Percentiles rank a stretch among this genome's conserved stretches.
Conservation (phyloP, 441 rosid genomes). For the Omphalea diandra region DNA sequence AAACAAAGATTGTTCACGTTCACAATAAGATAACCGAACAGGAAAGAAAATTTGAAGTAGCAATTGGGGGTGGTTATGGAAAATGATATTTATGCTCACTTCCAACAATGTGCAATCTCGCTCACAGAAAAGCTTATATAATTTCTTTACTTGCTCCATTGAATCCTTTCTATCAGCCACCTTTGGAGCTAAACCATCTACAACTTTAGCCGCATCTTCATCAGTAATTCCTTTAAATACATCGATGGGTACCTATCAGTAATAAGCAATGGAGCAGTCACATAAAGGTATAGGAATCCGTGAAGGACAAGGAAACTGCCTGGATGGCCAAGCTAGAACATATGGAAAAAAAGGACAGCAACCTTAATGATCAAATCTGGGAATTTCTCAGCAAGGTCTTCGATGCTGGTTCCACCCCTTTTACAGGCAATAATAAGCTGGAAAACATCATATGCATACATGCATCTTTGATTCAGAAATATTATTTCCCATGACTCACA, state of each 20-base stretch:
- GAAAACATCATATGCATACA: constrained; percentile 23
- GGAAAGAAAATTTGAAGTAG: neutral
- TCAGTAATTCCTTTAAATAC: constrained; percentile 92
- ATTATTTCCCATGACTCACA: neutral
- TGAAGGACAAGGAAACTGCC: constrained; percentile 1
- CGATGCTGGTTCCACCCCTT: constrained; percentile 98
- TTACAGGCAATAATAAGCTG: constrained; percentile 95
- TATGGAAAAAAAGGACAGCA: constrained; percentile 11
- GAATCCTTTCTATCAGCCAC: constrained; percentile 78
- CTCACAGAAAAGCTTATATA: constrained; percentile 79
- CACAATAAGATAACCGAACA: constrained; percentile 11
- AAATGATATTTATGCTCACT: constrained; percentile 49
- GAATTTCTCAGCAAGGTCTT: constrained; percentile 96
- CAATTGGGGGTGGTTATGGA: constrained; percentile 1
- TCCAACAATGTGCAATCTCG: constrained; percentile 91
- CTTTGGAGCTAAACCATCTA: constrained; percentile 89
- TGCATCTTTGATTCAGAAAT: constrained; percentile 9
- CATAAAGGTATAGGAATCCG: constrained; percentile 9
- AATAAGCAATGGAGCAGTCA: constrained; percentile 24
- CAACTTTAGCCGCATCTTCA: constrained; percentile 96
- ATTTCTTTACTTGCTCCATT: constrained; percentile 95
- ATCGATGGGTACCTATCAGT: constrained; percentile 80
- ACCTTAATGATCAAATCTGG: constrained; percentile 98
- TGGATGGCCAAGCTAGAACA: constrained; percentile 16
- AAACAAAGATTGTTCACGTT: too few relatives aligned